Conservation (phyloP, 257 asterid genomes). For the Phtheirospermum japonicum region DNA sequence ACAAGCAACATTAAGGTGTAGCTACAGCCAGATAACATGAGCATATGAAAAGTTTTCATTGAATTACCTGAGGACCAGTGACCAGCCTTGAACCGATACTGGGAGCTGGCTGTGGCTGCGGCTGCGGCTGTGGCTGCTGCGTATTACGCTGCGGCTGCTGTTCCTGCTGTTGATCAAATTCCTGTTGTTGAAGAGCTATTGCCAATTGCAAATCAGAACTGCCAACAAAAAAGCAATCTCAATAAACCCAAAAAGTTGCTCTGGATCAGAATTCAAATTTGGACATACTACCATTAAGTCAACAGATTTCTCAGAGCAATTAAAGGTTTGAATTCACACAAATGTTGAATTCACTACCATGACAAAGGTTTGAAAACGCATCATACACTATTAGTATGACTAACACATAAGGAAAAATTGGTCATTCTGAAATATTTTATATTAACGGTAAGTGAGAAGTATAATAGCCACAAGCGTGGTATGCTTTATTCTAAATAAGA, state of each 20-base stretch:
- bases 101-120: slow-evolving; percentile 35
- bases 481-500: too few species aligned
- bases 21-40: slow-evolving; percentile 4
- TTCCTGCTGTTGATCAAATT: slow-evolving; percentile 57
- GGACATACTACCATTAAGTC: too few species aligned
- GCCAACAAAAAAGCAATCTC: slow-evolving; percentile 30
- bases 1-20: slow-evolving; percentile 2
- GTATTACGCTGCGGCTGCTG: slow-evolving; percentile 38
- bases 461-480: not conserved
- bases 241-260: not conserved
- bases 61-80: slow-evolving; percentile 78
- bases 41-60: slow-evolving; percentile 10
- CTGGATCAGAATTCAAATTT: slow-evolving; percentile 7
- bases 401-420: not conserved
- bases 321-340: slow-evolving; percentile 4
- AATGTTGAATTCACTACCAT: not conserved
- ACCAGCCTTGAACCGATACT: slow-evolving; percentile 56
- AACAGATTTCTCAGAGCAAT: slow-evolving; percentile 1
- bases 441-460: not conserved
- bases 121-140: slow-evolving; percentile 17
- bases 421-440: not conserved
- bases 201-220: slow-evolving; percentile 94
- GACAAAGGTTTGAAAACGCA: not conserved
- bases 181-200: slow-evolving; percentile 93
- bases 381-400: not conserved